These are phyloP conservation scores for Fusarium napiforme DNA, from an alignment of 2,329 filamentous ascomycete species.

Conservation along the genomic window DNA sequence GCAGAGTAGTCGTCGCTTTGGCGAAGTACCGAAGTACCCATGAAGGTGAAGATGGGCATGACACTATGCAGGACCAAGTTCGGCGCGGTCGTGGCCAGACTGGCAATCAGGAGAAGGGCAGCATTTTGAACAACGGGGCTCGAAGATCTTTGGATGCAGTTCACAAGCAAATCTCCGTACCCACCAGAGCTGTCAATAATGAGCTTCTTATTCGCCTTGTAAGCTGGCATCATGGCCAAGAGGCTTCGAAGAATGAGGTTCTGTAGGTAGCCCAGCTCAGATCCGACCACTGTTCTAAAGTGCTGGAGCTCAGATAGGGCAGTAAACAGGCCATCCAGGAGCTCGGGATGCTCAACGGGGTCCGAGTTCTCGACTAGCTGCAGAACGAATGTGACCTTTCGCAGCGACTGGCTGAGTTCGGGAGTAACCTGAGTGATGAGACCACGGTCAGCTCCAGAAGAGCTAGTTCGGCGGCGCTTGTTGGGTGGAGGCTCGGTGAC, in stretches of 20 bases:
- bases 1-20: slow-evolving; percentile 98
- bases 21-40: slow-evolving; percentile 89
- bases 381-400: slow-evolving; percentile 85
- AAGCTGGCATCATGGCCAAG: slow-evolving; percentile 82
- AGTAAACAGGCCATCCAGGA: slow-evolving; percentile 84
- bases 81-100: slow-evolving; percentile 85
- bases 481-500: slow-evolving; percentile 77
- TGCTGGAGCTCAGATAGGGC: slow-evolving; percentile 88
- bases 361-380: slow-evolving; percentile 87
- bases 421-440: slow-evolving; percentile 70
- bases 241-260: slow-evolving; percentile 85
- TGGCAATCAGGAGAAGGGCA: slow-evolving; percentile 87
- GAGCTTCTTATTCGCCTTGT: slow-evolving; percentile 69
- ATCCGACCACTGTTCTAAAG: slow-evolving; percentile 81
- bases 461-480: slow-evolving; percentile 83
- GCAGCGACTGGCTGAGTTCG: slow-evolving; percentile 74
- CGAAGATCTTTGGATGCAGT: slow-evolving; percentile 90
- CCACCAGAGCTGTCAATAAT: slow-evolving; percentile 82
- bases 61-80: slow-evolving; percentile 95
- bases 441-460: slow-evolving; percentile 71
- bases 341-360: slow-evolving; percentile 77
- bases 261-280: slow-evolving; percentile 90
- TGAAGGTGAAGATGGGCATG: slow-evolving; percentile 99
- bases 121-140: slow-evolving; percentile 95
- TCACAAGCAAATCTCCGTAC: slow-evolving; percentile 89